Evolutionary conservation across 2,329 filamentous ascomycete species (phyloP).

Genomic region (Fusarium ambrosium): DNA sequence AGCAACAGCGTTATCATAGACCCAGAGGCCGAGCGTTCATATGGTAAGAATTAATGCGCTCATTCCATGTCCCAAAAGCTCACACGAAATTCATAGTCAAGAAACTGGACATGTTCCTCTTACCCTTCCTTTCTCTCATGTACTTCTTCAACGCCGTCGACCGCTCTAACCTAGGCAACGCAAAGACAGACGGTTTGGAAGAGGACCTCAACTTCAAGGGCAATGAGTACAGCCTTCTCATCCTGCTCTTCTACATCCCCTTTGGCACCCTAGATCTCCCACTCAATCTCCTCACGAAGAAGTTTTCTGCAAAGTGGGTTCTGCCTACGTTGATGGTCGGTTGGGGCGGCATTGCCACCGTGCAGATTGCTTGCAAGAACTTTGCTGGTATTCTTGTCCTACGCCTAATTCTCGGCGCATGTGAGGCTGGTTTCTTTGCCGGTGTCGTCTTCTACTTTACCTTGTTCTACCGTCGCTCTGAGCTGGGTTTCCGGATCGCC

Average conservation of each 20-base stretch:
- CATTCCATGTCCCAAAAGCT: background rate
- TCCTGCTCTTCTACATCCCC: conserved; percentile 52
- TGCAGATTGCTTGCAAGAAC: background rate
- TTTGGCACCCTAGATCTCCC: conserved; percentile 45
- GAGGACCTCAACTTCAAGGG: conserved; percentile 9
- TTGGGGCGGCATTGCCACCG: conserved; percentile 34
- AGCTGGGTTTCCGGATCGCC: conserved; percentile 1
- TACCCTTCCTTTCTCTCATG: background rate
- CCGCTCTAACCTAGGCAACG: conserved; percentile 13
- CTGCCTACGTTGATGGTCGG: conserved; percentile 46
- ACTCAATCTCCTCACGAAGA: conserved; percentile 40
- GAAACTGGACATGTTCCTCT: background rate
- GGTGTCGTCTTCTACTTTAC: background rate
- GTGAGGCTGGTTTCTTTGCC: background rate
- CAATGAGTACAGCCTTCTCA: conserved; percentile 42
- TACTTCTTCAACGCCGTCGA: conserved; percentile 7
- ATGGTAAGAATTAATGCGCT: background rate
- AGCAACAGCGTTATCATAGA: background rate
- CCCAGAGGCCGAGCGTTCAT: background rate
- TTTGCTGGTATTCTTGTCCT: background rate
- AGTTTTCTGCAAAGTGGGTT: conserved; percentile 44
- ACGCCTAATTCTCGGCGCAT: background rate
- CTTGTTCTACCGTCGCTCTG: background rate
- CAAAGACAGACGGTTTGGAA: conserved; percentile 7
- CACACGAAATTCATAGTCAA: background rate